These are phyloP conservation scores for Phytopythium delawarense DNA, from an alignment of 352 stramenopile species.

Conservation along the genomic window DNA sequence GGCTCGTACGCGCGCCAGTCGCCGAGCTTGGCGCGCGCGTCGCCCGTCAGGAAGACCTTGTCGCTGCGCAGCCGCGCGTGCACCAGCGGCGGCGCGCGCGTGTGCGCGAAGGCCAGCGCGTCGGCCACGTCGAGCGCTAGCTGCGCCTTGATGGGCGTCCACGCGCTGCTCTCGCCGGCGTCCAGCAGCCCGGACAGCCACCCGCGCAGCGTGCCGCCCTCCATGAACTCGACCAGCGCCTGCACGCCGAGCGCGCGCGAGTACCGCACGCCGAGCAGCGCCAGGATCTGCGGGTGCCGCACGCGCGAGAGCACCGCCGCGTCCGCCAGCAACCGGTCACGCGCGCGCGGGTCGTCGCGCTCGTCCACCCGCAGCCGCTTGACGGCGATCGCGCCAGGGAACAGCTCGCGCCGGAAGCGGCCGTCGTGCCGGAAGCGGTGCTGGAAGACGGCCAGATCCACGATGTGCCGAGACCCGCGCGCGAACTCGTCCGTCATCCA, in stretches of 20 bases:
- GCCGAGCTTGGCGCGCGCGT: constrained; percentile 33
- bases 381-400: constrained; percentile 19
- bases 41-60: constrained; percentile 34
- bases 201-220: constrained; percentile 40
- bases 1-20: constrained; percentile 28
- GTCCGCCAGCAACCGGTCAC: constrained; percentile 33
- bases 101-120: constrained; percentile 45
- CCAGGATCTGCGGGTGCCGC: constrained; percentile 40
- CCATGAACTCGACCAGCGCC: constrained; percentile 65
- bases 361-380: constrained; percentile 8
- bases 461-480: constrained; percentile 14
- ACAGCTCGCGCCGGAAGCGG: constrained; percentile 33
- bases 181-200: constrained; percentile 20
- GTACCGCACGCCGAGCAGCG: constrained; percentile 44
- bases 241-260: constrained; percentile 39
- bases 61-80: constrained; percentile 41
- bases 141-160: constrained; percentile 26
- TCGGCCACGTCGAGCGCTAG: constrained; percentile 43
- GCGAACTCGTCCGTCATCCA: constrained; percentile 27
- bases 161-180: constrained; percentile 13
- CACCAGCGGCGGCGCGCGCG: constrained; percentile 34
- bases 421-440: constrained; percentile 25
- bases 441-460: constrained; percentile 39
- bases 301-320: constrained; percentile 38
- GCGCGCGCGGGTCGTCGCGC: constrained; percentile 14